Conservation (phyloP, 225 moss, liverwort and hornwort genomes). For the Bryoerythrophyllum caledonicum region DNA sequence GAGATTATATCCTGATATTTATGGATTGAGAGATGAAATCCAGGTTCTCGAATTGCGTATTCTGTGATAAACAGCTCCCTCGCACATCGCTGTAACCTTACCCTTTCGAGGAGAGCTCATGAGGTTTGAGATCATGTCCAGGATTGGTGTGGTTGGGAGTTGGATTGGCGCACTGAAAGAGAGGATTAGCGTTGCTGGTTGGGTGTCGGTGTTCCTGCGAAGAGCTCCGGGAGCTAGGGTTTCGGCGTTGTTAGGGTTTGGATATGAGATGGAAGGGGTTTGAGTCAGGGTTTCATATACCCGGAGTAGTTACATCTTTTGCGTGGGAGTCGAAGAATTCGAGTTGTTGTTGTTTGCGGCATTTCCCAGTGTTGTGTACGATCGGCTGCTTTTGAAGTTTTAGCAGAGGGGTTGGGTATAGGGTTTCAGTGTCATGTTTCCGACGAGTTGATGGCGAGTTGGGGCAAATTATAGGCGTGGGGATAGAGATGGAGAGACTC, state of each 20-base stretch:
- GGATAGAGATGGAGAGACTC: not conserved
- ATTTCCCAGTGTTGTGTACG: not conserved
- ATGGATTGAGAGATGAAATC: too few species aligned
- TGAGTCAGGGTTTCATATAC: not conserved
- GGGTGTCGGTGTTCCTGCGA: not conserved
- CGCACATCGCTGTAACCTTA: too few species aligned
- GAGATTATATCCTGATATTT: too few species aligned
- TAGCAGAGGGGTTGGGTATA: not conserved
- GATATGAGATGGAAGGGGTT: not conserved
- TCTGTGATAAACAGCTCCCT: too few species aligned
- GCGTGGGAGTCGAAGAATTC: not conserved
- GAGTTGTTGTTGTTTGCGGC: constrained; percentile 4
- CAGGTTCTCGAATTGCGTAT: too few species aligned
- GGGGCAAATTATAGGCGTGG: not conserved
- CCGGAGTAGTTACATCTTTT: not conserved
- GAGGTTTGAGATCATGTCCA: too few species aligned
- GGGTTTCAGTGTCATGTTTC: not conserved
- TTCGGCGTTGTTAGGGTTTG: not conserved
- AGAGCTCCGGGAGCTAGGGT: not conserved
- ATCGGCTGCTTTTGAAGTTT: not conserved
- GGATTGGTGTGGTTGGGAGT: too few species aligned
- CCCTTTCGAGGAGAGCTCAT: too few species aligned
- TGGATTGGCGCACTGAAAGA: not conserved
- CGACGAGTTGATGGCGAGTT: not conserved
- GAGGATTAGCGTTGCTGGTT: not conserved